Evolutionary conservation across 352 stramenopile genomes (phyloP).

Genomic region (Pythium rhizo-oryzae): DNA sequence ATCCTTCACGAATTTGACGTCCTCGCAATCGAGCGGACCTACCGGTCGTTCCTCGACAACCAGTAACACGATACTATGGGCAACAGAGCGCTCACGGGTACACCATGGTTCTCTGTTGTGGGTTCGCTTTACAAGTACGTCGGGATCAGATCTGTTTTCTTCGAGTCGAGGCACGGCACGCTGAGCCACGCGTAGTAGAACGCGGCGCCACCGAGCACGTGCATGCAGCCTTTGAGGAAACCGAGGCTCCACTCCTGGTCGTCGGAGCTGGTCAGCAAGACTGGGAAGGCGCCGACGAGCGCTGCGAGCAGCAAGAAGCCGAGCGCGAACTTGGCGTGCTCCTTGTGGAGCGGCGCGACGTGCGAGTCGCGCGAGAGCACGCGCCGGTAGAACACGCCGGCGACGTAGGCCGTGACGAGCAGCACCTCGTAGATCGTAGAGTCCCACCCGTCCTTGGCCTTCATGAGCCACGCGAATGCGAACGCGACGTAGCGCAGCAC

Average conservation of each 20-base stretch:
- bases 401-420: conserved; percentile 62
- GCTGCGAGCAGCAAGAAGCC: conserved; percentile 43
- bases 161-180: conserved; percentile 79
- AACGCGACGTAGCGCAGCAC: conserved; percentile 86
- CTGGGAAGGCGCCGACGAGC: conserved; percentile 46
- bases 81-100: too few relatives aligned
- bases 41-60: conserved; percentile 16
- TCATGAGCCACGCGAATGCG: conserved; percentile 82
- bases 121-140: conserved; percentile 54
- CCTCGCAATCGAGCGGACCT: conserved; percentile 20
- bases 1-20: conserved; percentile 27
- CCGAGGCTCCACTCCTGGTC: conserved; percentile 52
- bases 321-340: conserved; percentile 61
- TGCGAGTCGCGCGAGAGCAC: conserved; percentile 43
- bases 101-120: background rate
- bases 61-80: background rate
- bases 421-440: conserved; percentile 68
- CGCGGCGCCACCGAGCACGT: conserved; percentile 59
- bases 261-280: conserved; percentile 47
- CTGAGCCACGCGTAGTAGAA: conserved; percentile 84
- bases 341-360: conserved; percentile 55
- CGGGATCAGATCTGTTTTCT: conserved; percentile 81
- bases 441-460: conserved; percentile 84
- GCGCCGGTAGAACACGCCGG: conserved; percentile 57
- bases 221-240: conserved; percentile 68